These are phyloP conservation scores for Orbilia blumenaviensis DNA, from an alignment of 2,329 filamentous ascomycete genomes.

Conservation along the genomic window DNA sequence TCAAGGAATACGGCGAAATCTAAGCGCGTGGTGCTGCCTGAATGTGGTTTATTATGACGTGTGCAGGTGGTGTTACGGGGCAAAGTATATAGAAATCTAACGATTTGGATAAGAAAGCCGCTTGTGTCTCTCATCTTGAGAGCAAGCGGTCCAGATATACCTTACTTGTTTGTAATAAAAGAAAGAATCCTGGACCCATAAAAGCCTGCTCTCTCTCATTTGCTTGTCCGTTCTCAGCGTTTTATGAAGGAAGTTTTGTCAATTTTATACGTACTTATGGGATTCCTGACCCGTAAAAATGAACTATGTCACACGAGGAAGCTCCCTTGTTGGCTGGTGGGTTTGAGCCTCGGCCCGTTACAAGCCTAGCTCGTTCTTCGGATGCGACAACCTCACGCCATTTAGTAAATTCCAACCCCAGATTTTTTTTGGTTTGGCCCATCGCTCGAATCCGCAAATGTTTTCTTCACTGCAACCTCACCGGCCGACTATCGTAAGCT, in stretches of 20 bases:
- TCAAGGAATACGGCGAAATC: conserved; percentile 51
- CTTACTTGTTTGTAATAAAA: conserved; percentile 44
- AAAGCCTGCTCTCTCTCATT: background rate
- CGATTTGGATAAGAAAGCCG: background rate
- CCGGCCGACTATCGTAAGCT: conserved; percentile 40
- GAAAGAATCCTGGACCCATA: conserved; percentile 20
- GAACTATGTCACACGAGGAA: conserved; percentile 6
- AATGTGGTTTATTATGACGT: background rate
- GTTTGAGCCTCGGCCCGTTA: conserved; percentile 18
- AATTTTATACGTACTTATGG: too few species aligned
- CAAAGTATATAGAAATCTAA: conserved; percentile 17
- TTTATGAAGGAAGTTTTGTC: background rate
- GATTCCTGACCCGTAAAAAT: background rate
- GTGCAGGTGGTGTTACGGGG: background rate
- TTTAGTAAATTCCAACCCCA: background rate
- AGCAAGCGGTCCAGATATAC: conserved; percentile 14
- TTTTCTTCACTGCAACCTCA: conserved; percentile 48
- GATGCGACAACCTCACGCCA: conserved; percentile 22
- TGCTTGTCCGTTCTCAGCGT: background rate
- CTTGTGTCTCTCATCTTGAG: background rate
- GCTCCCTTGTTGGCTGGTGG: background rate
- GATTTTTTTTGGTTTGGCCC: background rate
- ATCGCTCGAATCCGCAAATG: conserved; percentile 41
- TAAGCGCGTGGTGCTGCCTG: background rate
- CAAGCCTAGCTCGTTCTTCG: background rate